Conservation (phyloP, 352 stramenopile genomes). For the Halophytophthora batemanensis region DNA sequence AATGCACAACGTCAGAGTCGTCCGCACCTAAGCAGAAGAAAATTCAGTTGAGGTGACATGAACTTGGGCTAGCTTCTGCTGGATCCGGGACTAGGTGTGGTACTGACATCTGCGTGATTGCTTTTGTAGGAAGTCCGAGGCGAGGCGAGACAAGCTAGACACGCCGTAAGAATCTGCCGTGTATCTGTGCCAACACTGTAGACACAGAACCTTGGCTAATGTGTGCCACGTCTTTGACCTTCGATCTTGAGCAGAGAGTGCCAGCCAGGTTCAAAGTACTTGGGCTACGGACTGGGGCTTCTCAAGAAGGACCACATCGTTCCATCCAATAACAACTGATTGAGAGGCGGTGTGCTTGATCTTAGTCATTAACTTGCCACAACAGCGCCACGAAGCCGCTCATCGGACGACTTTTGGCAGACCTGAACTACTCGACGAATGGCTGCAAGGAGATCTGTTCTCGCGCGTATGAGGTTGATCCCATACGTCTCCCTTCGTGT, state of each 20-base stretch:
- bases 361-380: not conserved
- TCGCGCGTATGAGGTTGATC: constrained; percentile 38
- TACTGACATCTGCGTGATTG: constrained; percentile 2
- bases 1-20: constrained; percentile 35
- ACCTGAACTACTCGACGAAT: constrained; percentile 46
- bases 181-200: not conserved
- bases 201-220: not conserved
- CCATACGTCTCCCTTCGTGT: constrained; percentile 42
- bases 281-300: constrained; percentile 68
- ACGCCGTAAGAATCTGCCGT: constrained; percentile 13
- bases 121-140: constrained; percentile 9
- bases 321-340: constrained; percentile 29
- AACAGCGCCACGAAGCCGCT: constrained; percentile 16
- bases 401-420: constrained; percentile 32
- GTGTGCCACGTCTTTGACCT: not conserved
- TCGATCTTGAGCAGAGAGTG: constrained; percentile 30
- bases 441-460: constrained; percentile 45
- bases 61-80: not conserved
- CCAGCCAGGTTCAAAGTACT: constrained; percentile 61
- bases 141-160: constrained; percentile 18
- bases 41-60: constrained; percentile 4
- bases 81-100: not conserved
- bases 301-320: constrained; percentile 79
- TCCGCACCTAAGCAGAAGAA: constrained; percentile 9
- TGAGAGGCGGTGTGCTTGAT: not conserved